phyloP scores from a whole-genome alignment of 139 green algal genomes.

The Closterium sp. region DNA sequence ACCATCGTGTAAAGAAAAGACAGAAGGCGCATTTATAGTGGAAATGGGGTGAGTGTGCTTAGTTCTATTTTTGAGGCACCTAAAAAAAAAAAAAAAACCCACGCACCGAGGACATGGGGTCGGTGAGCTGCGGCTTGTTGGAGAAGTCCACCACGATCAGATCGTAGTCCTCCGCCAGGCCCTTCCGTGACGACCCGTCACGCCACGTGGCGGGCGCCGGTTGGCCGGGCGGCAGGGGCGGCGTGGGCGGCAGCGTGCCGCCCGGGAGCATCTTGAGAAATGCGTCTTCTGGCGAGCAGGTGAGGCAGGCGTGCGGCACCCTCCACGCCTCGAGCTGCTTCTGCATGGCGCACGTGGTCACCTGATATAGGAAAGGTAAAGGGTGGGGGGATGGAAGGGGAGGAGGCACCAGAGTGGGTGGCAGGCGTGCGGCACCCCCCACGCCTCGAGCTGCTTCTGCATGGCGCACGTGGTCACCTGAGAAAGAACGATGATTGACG shows the following conservation, averaged over 20 bases:
- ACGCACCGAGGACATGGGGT: background rate
- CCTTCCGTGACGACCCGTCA: background rate
- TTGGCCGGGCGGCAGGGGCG: background rate
- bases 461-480: too few relatives aligned
- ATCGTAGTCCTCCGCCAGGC: conserved; percentile 2
- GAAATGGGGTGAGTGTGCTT: too few relatives aligned
- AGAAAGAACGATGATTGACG: background rate
- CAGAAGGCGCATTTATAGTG: too few relatives aligned
- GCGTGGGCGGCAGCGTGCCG: background rate
- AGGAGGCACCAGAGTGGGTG: too few relatives aligned
- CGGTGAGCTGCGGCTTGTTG: background rate
- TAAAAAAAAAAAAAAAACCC: too few relatives aligned
- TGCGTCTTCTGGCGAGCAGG: background rate
- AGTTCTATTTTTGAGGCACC: too few relatives aligned
- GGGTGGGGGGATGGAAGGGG: too few relatives aligned
- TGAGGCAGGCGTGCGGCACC: background rate
- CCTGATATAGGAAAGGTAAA: too few relatives aligned
- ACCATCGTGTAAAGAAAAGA: too few relatives aligned
- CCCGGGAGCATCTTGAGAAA: background rate
- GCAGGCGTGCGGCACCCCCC: too few relatives aligned
- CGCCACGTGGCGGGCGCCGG: background rate
- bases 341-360: background rate
- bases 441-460: too few relatives aligned
- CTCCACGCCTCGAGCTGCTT: conserved; percentile 1
- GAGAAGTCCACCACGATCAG: background rate